Evolutionary conservation across 352 stramenopile genomes (phyloP), one percentile per base, ranked within the genome.

Genomic region (Globisporangium recalcitrans): DNA sequence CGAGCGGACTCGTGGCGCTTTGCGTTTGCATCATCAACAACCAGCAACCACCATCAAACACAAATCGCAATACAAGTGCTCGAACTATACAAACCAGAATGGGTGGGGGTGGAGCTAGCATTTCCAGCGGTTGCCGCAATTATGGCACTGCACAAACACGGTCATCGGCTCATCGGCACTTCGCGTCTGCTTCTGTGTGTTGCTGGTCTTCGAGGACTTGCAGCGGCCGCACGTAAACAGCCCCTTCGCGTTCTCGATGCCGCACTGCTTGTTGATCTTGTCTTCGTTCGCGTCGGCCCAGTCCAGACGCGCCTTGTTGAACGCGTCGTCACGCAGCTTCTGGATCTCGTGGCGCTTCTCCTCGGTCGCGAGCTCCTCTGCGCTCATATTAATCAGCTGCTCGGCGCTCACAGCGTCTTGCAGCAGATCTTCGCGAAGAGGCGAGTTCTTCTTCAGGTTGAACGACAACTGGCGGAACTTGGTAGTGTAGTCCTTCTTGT

Each of bases 131-230:
- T 98, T 98, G 62, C 93, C 95, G 73, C 96, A 98, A 73, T 98
- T 97, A 82, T 98, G 78, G 77, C 96, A 99, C 62, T 97, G 81
- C 44, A 98, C 91, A 77, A 98, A 98, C 13, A 98, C 93, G 21
- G 95, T 99, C 96, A 99, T 99, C 8, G 96, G 96, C 70, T 99
- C 96, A 95, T 99, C 95, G 24, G 96, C 96, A 82, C 90, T 98
- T 66, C 95, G 90, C 32, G 96, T 99, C 78, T 99, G 96, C 70
- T 98, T 98, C 78, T 98, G 93, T 65, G 91, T 98, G 80, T 97
- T 98, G 62, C 89, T 98, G 31, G 94, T 98, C 72, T 98, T 98
- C 56, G 84, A 90, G 42, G 86, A 97, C 70, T 98, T 98, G 78
- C 96, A 99, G 64, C 91, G 80, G 60, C 91, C 88, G 72, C 96